Base-by-base conservation (phyloP, 2,329 filamentous ascomycete species). In the Colletotrichum navitas region DNA sequence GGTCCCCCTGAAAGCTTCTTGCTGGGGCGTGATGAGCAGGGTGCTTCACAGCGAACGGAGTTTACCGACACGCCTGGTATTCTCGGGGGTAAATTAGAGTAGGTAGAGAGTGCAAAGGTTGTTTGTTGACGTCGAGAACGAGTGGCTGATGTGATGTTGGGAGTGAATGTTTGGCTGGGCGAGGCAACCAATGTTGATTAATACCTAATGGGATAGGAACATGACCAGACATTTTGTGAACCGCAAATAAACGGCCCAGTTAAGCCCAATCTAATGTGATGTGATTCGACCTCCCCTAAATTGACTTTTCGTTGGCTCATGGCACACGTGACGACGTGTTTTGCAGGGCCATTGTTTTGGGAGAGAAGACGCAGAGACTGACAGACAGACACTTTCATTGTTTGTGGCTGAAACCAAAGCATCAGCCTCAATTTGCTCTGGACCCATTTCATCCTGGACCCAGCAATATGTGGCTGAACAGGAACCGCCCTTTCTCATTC, bases 1-100 rank as follows among this genome's bases (percentile, higher is more conserved):
- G 88, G 88, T 0, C 88, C 88, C 5, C 87, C 87, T 0, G 87
- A 89, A 82, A 89, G 86, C 63, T 87, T 86, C 72, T 75, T 85
- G 14, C 77, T 84, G 1, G 84, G 84, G 0, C 77, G 82, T 29
- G 83, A 86, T 64, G 63, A 76, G 69, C 61, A 78, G 51, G 83
- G 83, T 10, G 68, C 60, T 21, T 81, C 81, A 66, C 78, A 81
- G 34, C 79, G 80, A 68, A 82, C 79, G 10, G 83, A 79, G 54
- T 85, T 85, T 74, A 76, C 78, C 55, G 76, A 63, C 21, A 68
- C 74, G 34, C 71, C 74, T 11, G 71, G 66, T 0, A 55, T 72
- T 7, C 21, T 75, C n/a, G 74, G 74, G 8, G 63, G 66, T 0
- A 63, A 5, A 21, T 2, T 16, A 41, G 34, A 41, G 36, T 41